Evolutionary conservation across 192 early-diverging fungal species (phyloP).

Genomic region (Rhizophagus prolifer): DNA sequence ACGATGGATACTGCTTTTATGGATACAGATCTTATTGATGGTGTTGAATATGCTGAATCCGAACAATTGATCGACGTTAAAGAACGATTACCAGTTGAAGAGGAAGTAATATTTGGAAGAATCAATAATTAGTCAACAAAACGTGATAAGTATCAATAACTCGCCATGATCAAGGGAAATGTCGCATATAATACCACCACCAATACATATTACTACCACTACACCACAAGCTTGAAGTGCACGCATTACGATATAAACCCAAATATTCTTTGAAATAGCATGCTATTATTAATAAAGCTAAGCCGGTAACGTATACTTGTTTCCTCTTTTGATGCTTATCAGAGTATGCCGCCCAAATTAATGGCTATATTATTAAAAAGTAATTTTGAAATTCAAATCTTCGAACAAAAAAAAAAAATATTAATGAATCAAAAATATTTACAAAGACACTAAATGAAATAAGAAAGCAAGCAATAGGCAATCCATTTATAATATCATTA

Average conservation of each 20-base stretch:
- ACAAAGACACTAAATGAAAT: background rate
- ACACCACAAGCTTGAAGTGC: constrained; percentile 39
- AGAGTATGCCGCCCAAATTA: constrained; percentile 41
- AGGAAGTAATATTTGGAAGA: background rate
- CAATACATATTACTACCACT: constrained; percentile 34
- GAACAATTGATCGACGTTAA: background rate
- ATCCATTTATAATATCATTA: background rate
- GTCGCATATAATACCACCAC: constrained; percentile 38
- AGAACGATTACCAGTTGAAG: background rate
- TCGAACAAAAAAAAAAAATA: background rate
- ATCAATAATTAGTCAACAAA: background rate
- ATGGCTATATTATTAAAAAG: constrained; percentile 22
- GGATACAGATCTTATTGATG: background rate
- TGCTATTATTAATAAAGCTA: constrained; percentile 40
- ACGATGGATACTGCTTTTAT: background rate
- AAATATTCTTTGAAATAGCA: constrained; percentile 35
- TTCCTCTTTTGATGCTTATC: constrained; percentile 34
- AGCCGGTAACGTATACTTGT: constrained; percentile 37
- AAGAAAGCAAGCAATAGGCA: background rate
- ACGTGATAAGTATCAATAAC: background rate
- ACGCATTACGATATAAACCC: constrained; percentile 40
- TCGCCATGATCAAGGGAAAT: constrained; percentile 17
- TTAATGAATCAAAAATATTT: too few species aligned
- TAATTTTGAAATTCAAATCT: background rate
- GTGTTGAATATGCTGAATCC: background rate